Percentiles rank a stretch among this genome's conserved stretches.
phyloP scores from a whole-genome alignment of 2,329 filamentous ascomycete species.

The Penicillium sp. region DNA sequence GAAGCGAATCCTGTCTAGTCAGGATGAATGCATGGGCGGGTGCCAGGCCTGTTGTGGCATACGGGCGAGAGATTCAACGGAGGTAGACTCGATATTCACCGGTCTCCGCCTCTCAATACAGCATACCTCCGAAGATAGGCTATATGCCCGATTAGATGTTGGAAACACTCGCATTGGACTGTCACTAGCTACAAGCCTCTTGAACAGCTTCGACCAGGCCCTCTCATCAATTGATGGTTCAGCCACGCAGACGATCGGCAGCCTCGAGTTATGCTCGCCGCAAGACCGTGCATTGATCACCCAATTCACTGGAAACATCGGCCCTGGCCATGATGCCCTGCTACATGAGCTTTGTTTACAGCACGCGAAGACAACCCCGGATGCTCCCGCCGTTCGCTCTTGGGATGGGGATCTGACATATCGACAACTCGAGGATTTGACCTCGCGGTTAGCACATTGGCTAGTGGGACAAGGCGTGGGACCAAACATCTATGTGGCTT shows the following conservation, averaged over 20 bases:
- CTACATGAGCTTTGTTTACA: slow-evolving; percentile 18
- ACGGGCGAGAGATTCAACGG: not conserved
- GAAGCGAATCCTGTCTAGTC: not conserved
- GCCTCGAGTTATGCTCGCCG: slow-evolving; percentile 12
- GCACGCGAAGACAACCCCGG: slow-evolving; percentile 10
- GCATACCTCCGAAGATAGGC: slow-evolving; percentile 4
- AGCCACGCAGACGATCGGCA: slow-evolving; percentile 2
- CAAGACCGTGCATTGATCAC: slow-evolving; percentile 11
- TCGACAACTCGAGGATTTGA: slow-evolving; percentile 8
- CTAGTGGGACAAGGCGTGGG: slow-evolving; percentile 14
- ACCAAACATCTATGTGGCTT: slow-evolving; percentile 15
- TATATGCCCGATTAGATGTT: slow-evolving; percentile 8
- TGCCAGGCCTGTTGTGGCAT: slow-evolving; percentile 6
- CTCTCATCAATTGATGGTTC: slow-evolving; percentile 6
- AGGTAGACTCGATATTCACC: not conserved
- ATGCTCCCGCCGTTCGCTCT: slow-evolving; percentile 17
- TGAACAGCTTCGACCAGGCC: slow-evolving; percentile 12
- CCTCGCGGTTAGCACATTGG: slow-evolving; percentile 14
- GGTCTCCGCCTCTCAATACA: slow-evolving; percentile 9
- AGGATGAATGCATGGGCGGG: not conserved
- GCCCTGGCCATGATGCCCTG: slow-evolving; percentile 6
- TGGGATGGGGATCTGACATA: slow-evolving; percentile 22
- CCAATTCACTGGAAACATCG: slow-evolving; percentile 9
- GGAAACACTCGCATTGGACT: slow-evolving; percentile 3
- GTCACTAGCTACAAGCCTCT: slow-evolving; percentile 13